Evolutionary conservation across 2,329 filamentous ascomycete genomes (phyloP).

Genomic region (Fusarium udum): DNA sequence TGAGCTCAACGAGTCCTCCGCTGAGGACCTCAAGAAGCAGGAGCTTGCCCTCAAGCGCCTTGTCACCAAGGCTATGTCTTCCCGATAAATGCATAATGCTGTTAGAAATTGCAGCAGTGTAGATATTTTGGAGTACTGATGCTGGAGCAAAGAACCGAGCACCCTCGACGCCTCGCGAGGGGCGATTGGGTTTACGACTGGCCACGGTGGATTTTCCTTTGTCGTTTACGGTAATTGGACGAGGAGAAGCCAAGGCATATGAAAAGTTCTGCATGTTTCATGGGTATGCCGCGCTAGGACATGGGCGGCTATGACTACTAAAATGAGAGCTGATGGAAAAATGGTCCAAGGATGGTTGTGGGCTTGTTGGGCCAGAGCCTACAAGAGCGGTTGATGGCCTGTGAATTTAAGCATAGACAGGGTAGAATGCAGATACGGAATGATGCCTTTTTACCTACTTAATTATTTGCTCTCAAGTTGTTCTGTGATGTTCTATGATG

Average conservation of each 20-base stretch:
- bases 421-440: slow-evolving; percentile 51
- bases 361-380: slow-evolving; percentile 38
- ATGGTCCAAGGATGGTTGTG: slow-evolving; percentile 34
- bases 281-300: slow-evolving; percentile 38
- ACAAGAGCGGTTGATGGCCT: slow-evolving; percentile 40
- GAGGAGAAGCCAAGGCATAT: slow-evolving; percentile 47
- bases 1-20: slow-evolving; percentile 89
- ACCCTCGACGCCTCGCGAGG: slow-evolving; percentile 32
- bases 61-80: slow-evolving; percentile 98
- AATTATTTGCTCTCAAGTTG: not conserved
- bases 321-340: slow-evolving; percentile 43
- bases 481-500: not conserved
- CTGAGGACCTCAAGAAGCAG: slow-evolving; percentile 99
- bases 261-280: slow-evolving; percentile 50
- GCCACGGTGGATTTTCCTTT: slow-evolving; percentile 38
- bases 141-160: slow-evolving; percentile 28
- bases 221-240: slow-evolving; percentile 48
- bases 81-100: slow-evolving; percentile 69
- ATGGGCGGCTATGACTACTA: slow-evolving; percentile 41
- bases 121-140: slow-evolving; percentile 32
- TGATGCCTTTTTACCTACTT: slow-evolving; percentile 42
- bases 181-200: slow-evolving; percentile 28
- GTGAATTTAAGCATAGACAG: slow-evolving; percentile 50
- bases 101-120: slow-evolving; percentile 26
- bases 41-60: slow-evolving; percentile 97